Base-by-base conservation (phyloP, 1,284 basidiomycete species). In the Moesziomyces globuligerus region DNA sequence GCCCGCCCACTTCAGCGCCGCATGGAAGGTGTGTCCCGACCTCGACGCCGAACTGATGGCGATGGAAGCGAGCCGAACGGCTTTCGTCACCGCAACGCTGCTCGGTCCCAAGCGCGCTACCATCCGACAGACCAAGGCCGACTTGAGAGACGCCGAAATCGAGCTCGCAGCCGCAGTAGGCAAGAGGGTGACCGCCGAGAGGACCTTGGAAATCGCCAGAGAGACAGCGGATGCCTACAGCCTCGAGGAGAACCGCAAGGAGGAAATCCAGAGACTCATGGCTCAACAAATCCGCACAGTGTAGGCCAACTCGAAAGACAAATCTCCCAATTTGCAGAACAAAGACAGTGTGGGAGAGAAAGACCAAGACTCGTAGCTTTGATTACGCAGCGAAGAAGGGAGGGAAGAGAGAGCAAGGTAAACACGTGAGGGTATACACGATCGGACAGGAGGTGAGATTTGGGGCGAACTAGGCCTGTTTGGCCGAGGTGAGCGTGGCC, bases 171-270 rank as follows among this genome's bases (percentile, higher is more conserved):
- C 56, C 2, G 52, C 52, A 6, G 36, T 3, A 0, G 41, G 24
- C 3, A 23, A 52, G n/a, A 23, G 48, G 6, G 7, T 6, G 2
- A 48, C 67, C 4, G 51, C 56, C 1, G 67, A 64, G 13, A 39
- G 25, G 15, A 40, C 56, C 18, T 21, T 70, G 20, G 67, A 70
- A 8, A 46, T 51, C 8, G 67, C 67, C 5, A 41, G 34, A 20
- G 67, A 70, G 25, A 59, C 67, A 0, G 67, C 67, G 9, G 67
- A 70, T 23, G 56, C 55, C 2, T 70, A 70, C 25, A 64, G 60
- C 36, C 34, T 70, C 18, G 67, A 64, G 46, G 67, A 70, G 40
- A 70, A 70, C 28, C 17, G 67, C 17, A 70, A 70, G 45, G 67
- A 70, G 25, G 55, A 70, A 17, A 39, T 60, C 24, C 44, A 48